Base-by-base conservation (phyloP, 106 monocot genomes). In the Posidonia australis region DNA sequence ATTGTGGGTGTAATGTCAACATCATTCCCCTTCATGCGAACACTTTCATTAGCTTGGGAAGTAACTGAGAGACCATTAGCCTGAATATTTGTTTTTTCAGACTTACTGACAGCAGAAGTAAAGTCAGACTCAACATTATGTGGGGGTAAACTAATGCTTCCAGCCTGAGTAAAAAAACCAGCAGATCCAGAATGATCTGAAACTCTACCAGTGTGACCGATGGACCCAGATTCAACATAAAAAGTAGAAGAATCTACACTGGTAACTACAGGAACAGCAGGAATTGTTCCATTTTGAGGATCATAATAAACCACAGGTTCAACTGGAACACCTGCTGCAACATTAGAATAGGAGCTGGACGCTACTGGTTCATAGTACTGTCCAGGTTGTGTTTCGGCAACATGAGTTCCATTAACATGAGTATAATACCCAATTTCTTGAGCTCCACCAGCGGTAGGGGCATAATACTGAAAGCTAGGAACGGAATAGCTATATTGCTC, bases 401-500 rank as follows among this genome's bases (percentile, higher is more conserved):
- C 59, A 46, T 85, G 83, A 60, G 47, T 31, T 27, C 56, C 78
- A 45, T 69, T 76, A 36, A 42, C 22, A 63, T 65, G 67, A 3
- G 46, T 51, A 77, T 83, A 99, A 70, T 90, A 85, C 63, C 22
- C 71, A 41, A 55, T 63, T 51, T 68, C 69, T 44, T 80, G 60
- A 14, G 74, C 51, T 54, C 72, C 82, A 70, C 51, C 60, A 21
- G 17, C 51, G 21, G 82, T 18, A 53, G 84, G 44, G 49, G 66
- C 52, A 81, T 81, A 99, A 48, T 88, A 83, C 20, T 79, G 78
- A 65, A 76, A 78, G 27, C 73, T 46, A 46, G 85, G 62, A 72
- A 71, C 51, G 31, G 71, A 49, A 66, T 85, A 92, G 14, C 44
- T 81, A 75, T 80, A 82, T 48, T 82, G 87, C 44, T 79, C 87